These are phyloP conservation scores for Gillenia trifoliata DNA, from an alignment of 306 rosid genomes.

Conservation along the genomic window DNA sequence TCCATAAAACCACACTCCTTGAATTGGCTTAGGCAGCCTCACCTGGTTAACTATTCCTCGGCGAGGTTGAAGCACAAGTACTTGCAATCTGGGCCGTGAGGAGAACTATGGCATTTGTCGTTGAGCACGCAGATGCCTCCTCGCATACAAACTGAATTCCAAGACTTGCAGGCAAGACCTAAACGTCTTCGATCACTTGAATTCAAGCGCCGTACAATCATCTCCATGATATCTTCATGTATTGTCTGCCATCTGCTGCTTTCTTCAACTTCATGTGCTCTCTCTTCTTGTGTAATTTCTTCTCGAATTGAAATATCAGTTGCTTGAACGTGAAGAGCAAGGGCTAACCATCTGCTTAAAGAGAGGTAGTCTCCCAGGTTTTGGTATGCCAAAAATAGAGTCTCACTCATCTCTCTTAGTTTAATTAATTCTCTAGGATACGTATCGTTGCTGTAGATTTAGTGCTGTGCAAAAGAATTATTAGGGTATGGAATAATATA, in stretches of 20 bases:
- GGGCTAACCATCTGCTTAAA: background rate
- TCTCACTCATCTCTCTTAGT: background rate
- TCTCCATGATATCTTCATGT: background rate
- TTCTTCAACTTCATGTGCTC: background rate
- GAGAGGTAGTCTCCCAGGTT: background rate
- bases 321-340: background rate
- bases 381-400: background rate
- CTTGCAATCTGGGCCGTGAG: background rate
- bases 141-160: background rate
- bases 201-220: background rate
- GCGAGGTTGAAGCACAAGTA: background rate
- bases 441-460: too few species aligned
- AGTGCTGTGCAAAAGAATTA: too few species aligned
- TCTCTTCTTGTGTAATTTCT: background rate
- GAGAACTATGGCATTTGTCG: background rate
- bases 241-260: background rate
- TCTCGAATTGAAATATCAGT: background rate
- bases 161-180: background rate
- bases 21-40: background rate
- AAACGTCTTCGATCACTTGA: background rate
- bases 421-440: too few species aligned
- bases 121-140: background rate
- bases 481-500: too few species aligned
- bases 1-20: background rate
- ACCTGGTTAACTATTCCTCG: background rate